A percentile compares a stretch with the other conserved stretches of the same genome.
These are phyloP conservation scores for Sclerotinia borealis DNA, from an alignment of 2,329 filamentous ascomycete genomes.

Conservation along the genomic window DNA sequence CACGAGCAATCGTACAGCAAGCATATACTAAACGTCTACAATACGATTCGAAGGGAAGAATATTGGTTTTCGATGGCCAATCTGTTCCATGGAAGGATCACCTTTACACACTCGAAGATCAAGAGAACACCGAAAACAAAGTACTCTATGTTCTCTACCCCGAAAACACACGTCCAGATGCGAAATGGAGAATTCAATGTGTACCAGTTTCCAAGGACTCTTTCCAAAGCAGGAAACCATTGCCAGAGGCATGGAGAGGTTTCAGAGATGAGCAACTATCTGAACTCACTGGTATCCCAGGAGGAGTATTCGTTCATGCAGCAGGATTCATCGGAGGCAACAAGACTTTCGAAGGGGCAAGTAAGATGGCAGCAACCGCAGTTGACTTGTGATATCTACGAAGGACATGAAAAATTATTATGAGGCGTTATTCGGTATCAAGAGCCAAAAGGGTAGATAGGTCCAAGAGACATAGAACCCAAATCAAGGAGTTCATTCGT, in stretches of 20 bases:
- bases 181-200: slow-evolving; percentile 90
- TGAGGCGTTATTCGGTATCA: slow-evolving; percentile 2
- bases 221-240: slow-evolving; percentile 84
- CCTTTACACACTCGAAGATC: slow-evolving; percentile 77
- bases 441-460: slow-evolving; percentile 2
- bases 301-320: slow-evolving; percentile 89
- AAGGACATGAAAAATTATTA: background rate
- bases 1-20: slow-evolving; percentile 67
- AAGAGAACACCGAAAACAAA: slow-evolving; percentile 45
- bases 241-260: slow-evolving; percentile 89
- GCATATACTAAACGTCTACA: slow-evolving; percentile 66
- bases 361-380: slow-evolving; percentile 78
- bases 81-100: slow-evolving; percentile 96
- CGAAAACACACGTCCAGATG: slow-evolving; percentile 65
- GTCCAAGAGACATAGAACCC: background rate
- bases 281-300: slow-evolving; percentile 59
- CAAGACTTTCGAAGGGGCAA: slow-evolving; percentile 80
- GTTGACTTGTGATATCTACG: slow-evolving; percentile 37
- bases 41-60: slow-evolving; percentile 67
- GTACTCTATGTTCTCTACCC: slow-evolving; percentile 89
- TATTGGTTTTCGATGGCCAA: slow-evolving; percentile 72
- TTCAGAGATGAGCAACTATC: slow-evolving; percentile 82
- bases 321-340: slow-evolving; percentile 96
- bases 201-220: slow-evolving; percentile 81
- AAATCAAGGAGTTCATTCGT: background rate